phyloP scores from a whole-genome alignment of 768 basidiomycete species.

The Termitomyces sp. region DNA sequence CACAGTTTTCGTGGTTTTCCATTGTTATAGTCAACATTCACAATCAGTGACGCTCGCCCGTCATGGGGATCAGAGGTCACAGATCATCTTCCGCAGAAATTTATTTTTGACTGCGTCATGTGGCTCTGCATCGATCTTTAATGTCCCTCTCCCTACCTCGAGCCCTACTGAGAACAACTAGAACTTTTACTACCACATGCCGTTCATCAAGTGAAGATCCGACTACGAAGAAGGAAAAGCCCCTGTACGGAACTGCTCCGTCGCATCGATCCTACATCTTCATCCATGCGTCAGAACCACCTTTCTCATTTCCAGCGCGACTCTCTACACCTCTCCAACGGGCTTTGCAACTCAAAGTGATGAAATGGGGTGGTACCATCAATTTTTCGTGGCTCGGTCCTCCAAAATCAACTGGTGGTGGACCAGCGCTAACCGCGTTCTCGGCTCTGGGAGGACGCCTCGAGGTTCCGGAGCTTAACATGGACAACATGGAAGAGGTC shows the following conservation, averaged over 20 bases:
- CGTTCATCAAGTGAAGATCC: background rate
- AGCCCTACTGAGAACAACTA: background rate
- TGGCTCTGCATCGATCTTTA: background rate
- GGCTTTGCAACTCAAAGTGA: conserved; percentile 41
- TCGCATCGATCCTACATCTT: conserved; percentile 54
- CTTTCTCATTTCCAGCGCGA: conserved; percentile 44
- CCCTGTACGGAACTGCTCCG: conserved; percentile 48
- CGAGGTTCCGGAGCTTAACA: conserved; percentile 44
- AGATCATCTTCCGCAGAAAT: background rate
- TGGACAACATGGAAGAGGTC: conserved; percentile 50
- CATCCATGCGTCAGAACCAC: conserved; percentile 48
- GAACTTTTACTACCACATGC: background rate
- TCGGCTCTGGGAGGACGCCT: conserved; percentile 43
- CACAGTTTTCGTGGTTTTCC: background rate
- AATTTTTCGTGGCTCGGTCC: conserved; percentile 56
- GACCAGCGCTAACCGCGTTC: conserved; percentile 46
- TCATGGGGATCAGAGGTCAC: too few species aligned
- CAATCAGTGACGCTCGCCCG: background rate
- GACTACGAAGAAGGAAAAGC: background rate
- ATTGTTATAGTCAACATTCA: background rate
- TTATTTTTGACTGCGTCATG: background rate
- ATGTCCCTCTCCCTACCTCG: background rate
- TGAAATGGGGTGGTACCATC: conserved; percentile 50
- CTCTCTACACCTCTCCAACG: conserved; percentile 48
- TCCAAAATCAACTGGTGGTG: background rate